A percentile compares a stretch with the other conserved stretches of the same genome.
These are phyloP conservation scores for Calonectria ilicicola DNA, from an alignment of 2,329 filamentous ascomycete species.

Conservation along the genomic window DNA sequence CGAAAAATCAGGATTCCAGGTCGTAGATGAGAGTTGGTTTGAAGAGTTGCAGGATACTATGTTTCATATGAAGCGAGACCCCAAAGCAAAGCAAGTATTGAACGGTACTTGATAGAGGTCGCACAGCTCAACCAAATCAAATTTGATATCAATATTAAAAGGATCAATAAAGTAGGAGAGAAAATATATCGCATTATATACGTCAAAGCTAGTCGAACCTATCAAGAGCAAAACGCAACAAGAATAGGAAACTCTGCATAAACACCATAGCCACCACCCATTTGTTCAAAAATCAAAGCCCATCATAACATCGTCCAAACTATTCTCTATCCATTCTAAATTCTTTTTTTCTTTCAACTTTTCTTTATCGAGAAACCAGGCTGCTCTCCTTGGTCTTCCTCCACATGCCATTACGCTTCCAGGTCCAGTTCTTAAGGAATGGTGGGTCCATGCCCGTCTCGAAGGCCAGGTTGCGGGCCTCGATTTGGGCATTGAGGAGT, in stretches of 20 bases:
- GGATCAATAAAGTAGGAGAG: background rate
- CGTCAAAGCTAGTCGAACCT: conserved; percentile 24
- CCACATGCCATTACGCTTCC: conserved; percentile 63
- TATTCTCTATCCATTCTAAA: conserved; percentile 31
- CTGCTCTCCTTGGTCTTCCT: conserved; percentile 45
- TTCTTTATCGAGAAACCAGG: conserved; percentile 38
- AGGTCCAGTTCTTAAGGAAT: conserved; percentile 74
- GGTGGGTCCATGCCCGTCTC: conserved; percentile 78
- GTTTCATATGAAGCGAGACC: conserved; percentile 47
- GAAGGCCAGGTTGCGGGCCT: conserved; percentile 73
- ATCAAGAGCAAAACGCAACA: conserved; percentile 31
- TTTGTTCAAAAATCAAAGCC: conserved; percentile 34
- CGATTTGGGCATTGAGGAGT: conserved; percentile 73
- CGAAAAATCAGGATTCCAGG: conserved; percentile 44
- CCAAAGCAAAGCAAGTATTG: background rate
- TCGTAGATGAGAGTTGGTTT: conserved; percentile 35
- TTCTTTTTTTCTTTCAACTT: conserved; percentile 8
- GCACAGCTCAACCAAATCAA: too few species aligned
- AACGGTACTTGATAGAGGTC: background rate
- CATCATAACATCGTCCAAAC: conserved; percentile 19
- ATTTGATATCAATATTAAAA: background rate
- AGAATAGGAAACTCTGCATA: conserved; percentile 28
- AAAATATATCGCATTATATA: conserved; percentile 28
- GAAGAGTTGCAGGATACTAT: conserved; percentile 36
- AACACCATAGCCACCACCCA: conserved; percentile 24